A percentile compares a stretch with the other conserved stretches of the same genome.
These are phyloP conservation scores for Pseudogymnoascus sp. DNA, from an alignment of 2,329 filamentous ascomycete species.

Conservation along the genomic window DNA sequence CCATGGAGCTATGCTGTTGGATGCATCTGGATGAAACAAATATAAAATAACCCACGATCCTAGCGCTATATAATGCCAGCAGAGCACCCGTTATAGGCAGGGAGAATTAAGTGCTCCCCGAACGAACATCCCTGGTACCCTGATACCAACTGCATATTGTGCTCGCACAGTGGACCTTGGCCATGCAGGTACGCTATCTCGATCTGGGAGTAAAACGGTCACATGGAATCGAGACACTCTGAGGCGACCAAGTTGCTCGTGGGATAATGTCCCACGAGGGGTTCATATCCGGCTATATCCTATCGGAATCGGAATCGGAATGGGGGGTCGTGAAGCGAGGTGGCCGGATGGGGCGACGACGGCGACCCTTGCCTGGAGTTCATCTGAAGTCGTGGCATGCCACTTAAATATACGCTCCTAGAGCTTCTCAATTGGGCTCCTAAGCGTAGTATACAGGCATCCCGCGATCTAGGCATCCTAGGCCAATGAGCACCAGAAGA, in stretches of 20 bases:
- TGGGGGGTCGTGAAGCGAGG: not conserved
- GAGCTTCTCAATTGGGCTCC: not conserved
- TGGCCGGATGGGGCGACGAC: not conserved
- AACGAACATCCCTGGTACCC: not conserved
- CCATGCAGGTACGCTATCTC: not conserved
- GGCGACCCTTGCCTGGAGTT: not conserved
- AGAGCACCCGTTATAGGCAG: not conserved
- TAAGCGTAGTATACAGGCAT: not conserved
- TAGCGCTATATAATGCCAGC: not conserved
- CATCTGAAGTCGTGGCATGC: too few species aligned
- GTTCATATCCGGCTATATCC: not conserved
- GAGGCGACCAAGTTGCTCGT: not conserved
- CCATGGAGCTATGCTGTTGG: not conserved
- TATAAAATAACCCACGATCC: not conserved
- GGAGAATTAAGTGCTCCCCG: not conserved
- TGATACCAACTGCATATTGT: not conserved
- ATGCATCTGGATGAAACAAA: slow-evolving; percentile 2
- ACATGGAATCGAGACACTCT: not conserved
- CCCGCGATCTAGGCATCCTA: not conserved
- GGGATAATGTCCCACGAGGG: not conserved
- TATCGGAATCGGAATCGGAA: not conserved
- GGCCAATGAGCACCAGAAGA: not conserved
- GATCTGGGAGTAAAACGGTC: not conserved
- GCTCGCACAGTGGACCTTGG: not conserved
- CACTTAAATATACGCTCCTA: not conserved